Evolutionary conservation across 306 rosid genomes (phyloP).

Genomic region (Castanea crenata): DNA sequence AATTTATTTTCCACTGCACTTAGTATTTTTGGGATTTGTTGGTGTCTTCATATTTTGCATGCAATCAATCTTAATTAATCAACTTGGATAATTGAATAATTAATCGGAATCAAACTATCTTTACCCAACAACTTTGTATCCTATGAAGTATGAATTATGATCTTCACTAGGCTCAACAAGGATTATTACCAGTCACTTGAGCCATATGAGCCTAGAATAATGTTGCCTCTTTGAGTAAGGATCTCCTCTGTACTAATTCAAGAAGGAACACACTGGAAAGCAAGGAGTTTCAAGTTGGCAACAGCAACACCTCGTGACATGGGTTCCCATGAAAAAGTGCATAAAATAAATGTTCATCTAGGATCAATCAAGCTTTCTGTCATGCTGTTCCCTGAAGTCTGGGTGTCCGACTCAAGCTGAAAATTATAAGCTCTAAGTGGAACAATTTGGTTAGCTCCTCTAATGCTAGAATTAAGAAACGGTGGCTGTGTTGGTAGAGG

Average conservation of each 20-base stretch:
- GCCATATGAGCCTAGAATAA: no score
- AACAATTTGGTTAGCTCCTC: background rate
- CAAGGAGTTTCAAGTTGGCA: background rate
- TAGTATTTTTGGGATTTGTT: no score
- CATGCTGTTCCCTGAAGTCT: conserved; percentile 30
- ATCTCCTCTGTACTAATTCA: background rate
- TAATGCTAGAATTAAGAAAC: conserved; percentile 28
- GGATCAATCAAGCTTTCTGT: conserved; percentile 44
- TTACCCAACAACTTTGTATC: background rate
- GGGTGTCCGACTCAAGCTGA: conserved; percentile 17
- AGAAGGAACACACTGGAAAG: background rate
- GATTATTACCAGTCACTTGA: background rate
- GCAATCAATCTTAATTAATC: no score
- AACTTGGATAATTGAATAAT: no score
- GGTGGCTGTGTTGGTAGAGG: conserved; percentile 53
- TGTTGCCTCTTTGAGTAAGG: background rate
- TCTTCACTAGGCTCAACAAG: background rate
- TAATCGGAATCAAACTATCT: no score
- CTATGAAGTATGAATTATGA: background rate
- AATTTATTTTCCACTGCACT: no score
- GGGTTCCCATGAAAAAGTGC: background rate
- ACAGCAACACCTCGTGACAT: background rate
- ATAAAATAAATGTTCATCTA: conserved; percentile 25
- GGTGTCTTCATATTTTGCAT: no score
- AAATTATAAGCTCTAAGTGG: background rate